phyloP scores from a whole-genome alignment of 345 rosid genomes.

The Cardiospermum halicacabum region DNA sequence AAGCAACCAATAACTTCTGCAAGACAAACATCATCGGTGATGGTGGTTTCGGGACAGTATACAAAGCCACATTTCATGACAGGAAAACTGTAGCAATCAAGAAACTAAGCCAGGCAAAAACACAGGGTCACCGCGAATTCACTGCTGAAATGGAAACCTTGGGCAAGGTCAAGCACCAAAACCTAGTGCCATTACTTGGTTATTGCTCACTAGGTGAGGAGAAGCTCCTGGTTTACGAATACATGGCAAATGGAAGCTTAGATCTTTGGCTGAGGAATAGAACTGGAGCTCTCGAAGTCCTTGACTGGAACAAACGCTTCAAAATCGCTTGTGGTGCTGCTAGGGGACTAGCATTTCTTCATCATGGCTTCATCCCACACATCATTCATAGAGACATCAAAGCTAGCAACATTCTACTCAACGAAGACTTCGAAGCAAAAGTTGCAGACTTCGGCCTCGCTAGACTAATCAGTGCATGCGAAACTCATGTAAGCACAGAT shows the following conservation, averaged over 20 bases:
- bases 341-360: slow-evolving; percentile 74
- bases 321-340: slow-evolving; percentile 79
- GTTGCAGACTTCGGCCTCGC: slow-evolving; percentile 94
- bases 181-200: slow-evolving; percentile 79
- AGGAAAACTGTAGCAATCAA: slow-evolving; percentile 83
- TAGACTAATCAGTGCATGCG: slow-evolving; percentile 84
- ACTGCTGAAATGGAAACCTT: slow-evolving; percentile 92
- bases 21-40: slow-evolving; percentile 87
- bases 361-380: slow-evolving; percentile 84
- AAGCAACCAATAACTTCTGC: slow-evolving; percentile 73
- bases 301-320: slow-evolving; percentile 75
- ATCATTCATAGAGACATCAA: slow-evolving; percentile 90
- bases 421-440: slow-evolving; percentile 73
- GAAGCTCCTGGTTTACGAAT: slow-evolving; percentile 86
- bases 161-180: slow-evolving; percentile 90
- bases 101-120: slow-evolving; percentile 78
- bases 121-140: slow-evolving; percentile 87
- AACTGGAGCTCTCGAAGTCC: slow-evolving; percentile 54
- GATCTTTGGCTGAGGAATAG: slow-evolving; percentile 79
- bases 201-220: slow-evolving; percentile 81
- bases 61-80: slow-evolving; percentile 55
- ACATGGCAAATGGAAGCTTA: slow-evolving; percentile 85
- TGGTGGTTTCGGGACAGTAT: slow-evolving; percentile 93
- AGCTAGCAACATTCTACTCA: slow-evolving; percentile 78
- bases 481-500: slow-evolving; percentile 84